Conservation (phyloP, 371 early-diverging fungal species). For the Phascolomyces articulosus region DNA sequence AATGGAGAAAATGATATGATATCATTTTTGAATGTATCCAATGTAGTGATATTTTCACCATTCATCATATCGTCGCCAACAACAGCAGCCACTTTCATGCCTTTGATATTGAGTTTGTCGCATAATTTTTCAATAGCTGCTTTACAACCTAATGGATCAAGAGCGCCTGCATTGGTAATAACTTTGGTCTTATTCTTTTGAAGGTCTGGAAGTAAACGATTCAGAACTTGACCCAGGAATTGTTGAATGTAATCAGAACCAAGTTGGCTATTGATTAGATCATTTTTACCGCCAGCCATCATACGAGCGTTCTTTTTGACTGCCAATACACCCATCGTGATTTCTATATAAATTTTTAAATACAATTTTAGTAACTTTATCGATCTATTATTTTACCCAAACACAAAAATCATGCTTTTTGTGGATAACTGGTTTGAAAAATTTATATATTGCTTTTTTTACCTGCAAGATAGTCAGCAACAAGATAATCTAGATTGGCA, state of each 20-base stretch:
- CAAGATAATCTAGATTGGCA: conserved; percentile 70
- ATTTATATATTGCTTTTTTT: too few species aligned
- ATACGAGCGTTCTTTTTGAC: conserved; percentile 35
- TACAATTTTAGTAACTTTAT: too few species aligned
- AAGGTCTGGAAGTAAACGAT: conserved; percentile 52
- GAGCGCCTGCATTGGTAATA: conserved; percentile 77
- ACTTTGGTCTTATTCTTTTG: conserved; percentile 62
- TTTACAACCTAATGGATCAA: conserved; percentile 70
- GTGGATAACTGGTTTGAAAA: too few species aligned
- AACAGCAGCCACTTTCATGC: conserved; percentile 68
- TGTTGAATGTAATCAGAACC: conserved; percentile 66
- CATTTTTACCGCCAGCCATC: conserved; percentile 38
- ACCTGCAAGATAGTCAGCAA: conserved; percentile 71
- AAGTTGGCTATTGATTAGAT: conserved; percentile 19
- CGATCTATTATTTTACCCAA: too few species aligned
- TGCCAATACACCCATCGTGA: conserved; percentile 76
- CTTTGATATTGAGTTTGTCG: conserved; percentile 39
- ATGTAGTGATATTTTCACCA: conserved; percentile 17
- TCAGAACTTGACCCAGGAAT: conserved; percentile 57
- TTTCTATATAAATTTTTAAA: conserved; percentile 39
- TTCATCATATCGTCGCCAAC: conserved; percentile 67
- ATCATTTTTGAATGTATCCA: conserved; percentile 36
- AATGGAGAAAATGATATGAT: conserved; percentile 55
- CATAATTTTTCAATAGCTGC: conserved; percentile 65
- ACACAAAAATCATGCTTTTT: too few species aligned